phyloP scores from a whole-genome alignment of 2,329 filamentous ascomycete species.

The Ophiostoma himal-ulmi region DNA sequence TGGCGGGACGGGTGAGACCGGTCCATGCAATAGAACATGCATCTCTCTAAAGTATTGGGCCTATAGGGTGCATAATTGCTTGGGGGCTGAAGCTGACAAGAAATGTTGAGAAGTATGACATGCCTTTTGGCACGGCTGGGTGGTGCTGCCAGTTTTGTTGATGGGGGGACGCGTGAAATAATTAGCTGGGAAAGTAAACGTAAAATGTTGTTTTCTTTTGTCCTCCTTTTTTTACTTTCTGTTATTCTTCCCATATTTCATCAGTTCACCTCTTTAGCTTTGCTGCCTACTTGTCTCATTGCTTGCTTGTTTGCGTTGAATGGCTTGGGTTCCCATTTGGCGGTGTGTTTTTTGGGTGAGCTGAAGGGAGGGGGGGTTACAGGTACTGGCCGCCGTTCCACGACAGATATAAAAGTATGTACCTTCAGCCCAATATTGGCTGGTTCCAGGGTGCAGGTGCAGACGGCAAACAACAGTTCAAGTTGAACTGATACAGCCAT shows the following conservation, averaged over 20 bases:
- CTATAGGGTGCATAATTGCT: not conserved
- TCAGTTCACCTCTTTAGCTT: not conserved
- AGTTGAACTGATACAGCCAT: not conserved
- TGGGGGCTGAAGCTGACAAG: not conserved
- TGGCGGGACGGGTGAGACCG: constrained; percentile 3
- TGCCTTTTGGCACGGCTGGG: not conserved
- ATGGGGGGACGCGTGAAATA: constrained; percentile 9
- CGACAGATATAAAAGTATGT: not conserved
- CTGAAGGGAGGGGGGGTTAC: no score
- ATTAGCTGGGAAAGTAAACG: not conserved
- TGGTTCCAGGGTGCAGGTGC: not conserved
- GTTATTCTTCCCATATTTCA: no score
- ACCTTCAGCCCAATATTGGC: not conserved
- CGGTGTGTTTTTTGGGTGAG: not conserved
- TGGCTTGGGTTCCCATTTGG: not conserved
- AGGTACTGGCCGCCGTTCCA: no score
- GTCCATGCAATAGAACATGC: constrained; percentile 1
- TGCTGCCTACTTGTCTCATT: not conserved
- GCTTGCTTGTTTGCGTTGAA: not conserved
- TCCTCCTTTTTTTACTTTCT: not conserved
- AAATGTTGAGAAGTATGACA: not conserved
- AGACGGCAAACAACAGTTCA: not conserved
- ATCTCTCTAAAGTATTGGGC: not conserved
- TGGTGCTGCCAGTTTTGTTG: not conserved
- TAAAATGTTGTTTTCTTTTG: not conserved